Percentiles rank a stretch among this genome's conserved stretches.
Conservation (phyloP, 2,329 filamentous ascomycete genomes). For the Neofusicoccum sp. region DNA sequence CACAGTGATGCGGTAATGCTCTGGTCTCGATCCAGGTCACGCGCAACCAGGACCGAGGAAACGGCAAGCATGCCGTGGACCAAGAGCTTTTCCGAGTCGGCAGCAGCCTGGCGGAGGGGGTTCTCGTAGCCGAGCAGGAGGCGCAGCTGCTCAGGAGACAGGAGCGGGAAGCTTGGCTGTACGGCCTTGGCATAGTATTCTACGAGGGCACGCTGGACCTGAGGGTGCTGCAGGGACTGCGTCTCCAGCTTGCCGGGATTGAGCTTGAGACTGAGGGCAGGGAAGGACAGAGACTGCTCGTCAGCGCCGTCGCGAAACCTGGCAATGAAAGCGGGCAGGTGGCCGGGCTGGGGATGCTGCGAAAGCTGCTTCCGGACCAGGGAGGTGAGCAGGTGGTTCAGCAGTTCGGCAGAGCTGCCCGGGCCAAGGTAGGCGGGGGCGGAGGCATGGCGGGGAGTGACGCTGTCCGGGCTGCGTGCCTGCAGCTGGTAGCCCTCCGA, state of each 20-base stretch:
- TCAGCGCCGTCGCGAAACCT: not conserved
- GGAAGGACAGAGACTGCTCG: not conserved
- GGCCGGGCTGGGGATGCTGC: not conserved
- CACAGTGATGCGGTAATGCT: constrained; percentile 9
- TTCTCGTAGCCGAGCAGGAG: constrained; percentile 10
- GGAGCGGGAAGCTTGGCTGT: constrained; percentile 8
- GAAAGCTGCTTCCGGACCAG: not conserved
- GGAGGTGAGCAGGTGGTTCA: constrained; percentile 3
- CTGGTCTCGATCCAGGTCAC: constrained; percentile 14
- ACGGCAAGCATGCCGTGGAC: constrained; percentile 12
- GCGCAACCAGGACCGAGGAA: constrained; percentile 5
- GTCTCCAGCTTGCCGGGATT: constrained; percentile 12
- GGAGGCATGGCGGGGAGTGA: not conserved
- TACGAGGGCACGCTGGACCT: constrained; percentile 13
- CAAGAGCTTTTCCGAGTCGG: not conserved
- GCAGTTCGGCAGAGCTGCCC: constrained; percentile 14
- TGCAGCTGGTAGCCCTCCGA: not conserved
- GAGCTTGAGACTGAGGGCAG: constrained; percentile 8
- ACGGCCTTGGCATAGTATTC: constrained; percentile 17
- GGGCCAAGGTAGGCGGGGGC: constrained; percentile 3
- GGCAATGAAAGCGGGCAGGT: not conserved
- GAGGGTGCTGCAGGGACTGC: constrained; percentile 17
- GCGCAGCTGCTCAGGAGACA: constrained; percentile 1
- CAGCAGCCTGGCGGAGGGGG: constrained; percentile 4
- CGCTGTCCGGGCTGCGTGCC: not conserved